Percentiles rank a stretch among this genome's conserved stretches.
Evolutionary conservation across 2,329 filamentous ascomycete species (phyloP).

Genomic region (Aspergillus vadensis): DNA sequence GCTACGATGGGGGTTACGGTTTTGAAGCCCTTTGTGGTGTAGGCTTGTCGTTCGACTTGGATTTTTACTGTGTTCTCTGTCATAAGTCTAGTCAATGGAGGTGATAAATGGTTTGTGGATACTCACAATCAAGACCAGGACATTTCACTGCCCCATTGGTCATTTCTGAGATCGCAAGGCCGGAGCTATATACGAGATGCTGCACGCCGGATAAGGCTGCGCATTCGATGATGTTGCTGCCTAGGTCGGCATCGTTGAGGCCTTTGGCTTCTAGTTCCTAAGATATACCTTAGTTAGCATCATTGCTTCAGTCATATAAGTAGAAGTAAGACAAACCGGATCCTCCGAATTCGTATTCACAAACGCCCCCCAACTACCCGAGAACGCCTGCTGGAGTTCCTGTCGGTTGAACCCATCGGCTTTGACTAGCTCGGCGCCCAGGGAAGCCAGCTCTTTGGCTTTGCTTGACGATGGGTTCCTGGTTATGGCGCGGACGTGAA

Average conservation of each 20-base stretch:
- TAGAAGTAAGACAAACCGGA: not conserved
- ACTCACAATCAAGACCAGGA: constrained; percentile 36
- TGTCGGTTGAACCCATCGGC: constrained; percentile 21
- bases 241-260: constrained; percentile 40
- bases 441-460: constrained; percentile 20
- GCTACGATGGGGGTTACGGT: constrained; percentile 40
- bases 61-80: constrained; percentile 30
- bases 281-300: not conserved
- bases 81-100: not conserved
- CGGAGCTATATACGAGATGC: constrained; percentile 42
- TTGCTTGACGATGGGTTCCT: constrained; percentile 27
- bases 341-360: constrained; percentile 31
- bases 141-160: constrained; percentile 37
- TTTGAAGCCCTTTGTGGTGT: constrained; percentile 35
- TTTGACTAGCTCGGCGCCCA: constrained; percentile 30
- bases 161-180: constrained; percentile 34
- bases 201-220: constrained; percentile 37
- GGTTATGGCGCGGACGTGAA: constrained; percentile 30
- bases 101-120: too few relatives aligned
- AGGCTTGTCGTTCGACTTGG: constrained; percentile 42
- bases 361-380: constrained; percentile 25
- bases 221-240: constrained; percentile 38
- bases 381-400: constrained; percentile 26
- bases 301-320: too few relatives aligned
- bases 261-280: constrained; percentile 14